Percentiles rank a stretch among this genome's conserved stretches.
phyloP scores from a whole-genome alignment of 768 basidiomycete species.

The Sporobolomyces pararoseus region DNA sequence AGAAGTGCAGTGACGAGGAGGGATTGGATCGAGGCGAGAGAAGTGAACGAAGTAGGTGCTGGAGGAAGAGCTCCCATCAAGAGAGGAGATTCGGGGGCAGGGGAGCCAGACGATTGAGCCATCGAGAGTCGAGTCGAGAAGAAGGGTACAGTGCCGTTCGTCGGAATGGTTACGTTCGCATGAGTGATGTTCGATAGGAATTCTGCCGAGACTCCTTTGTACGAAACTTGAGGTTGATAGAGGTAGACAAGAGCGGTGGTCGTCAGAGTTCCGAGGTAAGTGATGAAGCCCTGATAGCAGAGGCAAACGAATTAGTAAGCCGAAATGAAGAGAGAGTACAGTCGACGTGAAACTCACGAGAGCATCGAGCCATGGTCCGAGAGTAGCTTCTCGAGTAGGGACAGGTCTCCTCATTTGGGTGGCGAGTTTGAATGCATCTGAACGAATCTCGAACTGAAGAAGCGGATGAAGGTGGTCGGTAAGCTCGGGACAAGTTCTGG shows the following conservation, averaged over 20 bases:
- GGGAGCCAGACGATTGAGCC: slow-evolving; percentile 15
- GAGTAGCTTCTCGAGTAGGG: slow-evolving; percentile 79
- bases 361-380: slow-evolving; percentile 90
- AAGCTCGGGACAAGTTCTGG: neutral
- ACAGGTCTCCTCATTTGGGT: slow-evolving; percentile 78
- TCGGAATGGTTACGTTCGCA: slow-evolving; percentile 37
- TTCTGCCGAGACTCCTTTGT: slow-evolving; percentile 27
- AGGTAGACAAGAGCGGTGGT: slow-evolving; percentile 88
- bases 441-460: slow-evolving; percentile 70
- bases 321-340: neutral
- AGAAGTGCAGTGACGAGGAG: slow-evolving; percentile 62
- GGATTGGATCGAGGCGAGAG: slow-evolving; percentile 39
- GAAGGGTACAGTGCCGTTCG: slow-evolving; percentile 24
- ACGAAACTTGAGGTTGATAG: slow-evolving; percentile 59
- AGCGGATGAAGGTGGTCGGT: neutral
- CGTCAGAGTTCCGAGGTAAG: slow-evolving; percentile 82
- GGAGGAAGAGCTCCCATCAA: slow-evolving; percentile 31
- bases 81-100: slow-evolving; percentile 14
- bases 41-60: slow-evolving; percentile 21
- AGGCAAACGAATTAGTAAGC: neutral
- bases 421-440: slow-evolving; percentile 92
- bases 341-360: slow-evolving; percentile 54
- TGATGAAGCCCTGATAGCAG: slow-evolving; percentile 59
- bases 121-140: slow-evolving; percentile 30
- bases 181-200: slow-evolving; percentile 31